Base-by-base conservation (phyloP, 257 asterid species). In the Primulina huaijiensis region DNA sequence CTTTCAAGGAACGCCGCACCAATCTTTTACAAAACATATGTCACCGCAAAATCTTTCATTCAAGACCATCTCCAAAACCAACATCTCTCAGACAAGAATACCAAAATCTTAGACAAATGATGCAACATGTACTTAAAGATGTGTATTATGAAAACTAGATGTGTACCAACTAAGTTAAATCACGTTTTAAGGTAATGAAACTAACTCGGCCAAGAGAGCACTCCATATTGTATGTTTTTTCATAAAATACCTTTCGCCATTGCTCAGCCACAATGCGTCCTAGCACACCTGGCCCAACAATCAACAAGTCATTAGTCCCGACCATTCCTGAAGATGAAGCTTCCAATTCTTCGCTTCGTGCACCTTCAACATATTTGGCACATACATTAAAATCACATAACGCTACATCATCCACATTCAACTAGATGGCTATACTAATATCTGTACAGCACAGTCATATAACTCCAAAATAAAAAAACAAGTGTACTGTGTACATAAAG, bases 221-320 rank as follows among this genome's bases (percentile, higher is more conserved):
- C 6, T 31, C 57, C 21, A 17, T 14, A 53, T 65, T 35, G 50
- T 67, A 67, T 7, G 53, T 58, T 31, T 60, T 30, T 53, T 3
- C 19, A 23, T 50, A 64, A 10, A 66, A 59, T 86, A 92, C 99
- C 95, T 87, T 76, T 77, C 87, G 80, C 99, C 97, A 93, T 82
- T 86, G 82, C 76, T 89, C 89, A 67, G 99, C 97, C 60, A 93
- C 94, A 43, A 89, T 78, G 56, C 96, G 96, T 52, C 99, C 99
- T 59, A 93, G 82, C 78, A 93, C 97, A 61, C 99, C 99, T 2
- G 99, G 97, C 72, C 99, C 99, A 74, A 93, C 89, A 56, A 93
- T 91, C 85, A 93, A 78, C 81, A 93, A 82, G 73, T 93, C 97
- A 75, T 74, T 78, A 70, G 87, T 85, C 77, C 96, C 97, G 74